These are phyloP conservation scores for Takashimella koratensis DNA, from an alignment of 1,284 basidiomycete genomes.

Conservation along the genomic window DNA sequence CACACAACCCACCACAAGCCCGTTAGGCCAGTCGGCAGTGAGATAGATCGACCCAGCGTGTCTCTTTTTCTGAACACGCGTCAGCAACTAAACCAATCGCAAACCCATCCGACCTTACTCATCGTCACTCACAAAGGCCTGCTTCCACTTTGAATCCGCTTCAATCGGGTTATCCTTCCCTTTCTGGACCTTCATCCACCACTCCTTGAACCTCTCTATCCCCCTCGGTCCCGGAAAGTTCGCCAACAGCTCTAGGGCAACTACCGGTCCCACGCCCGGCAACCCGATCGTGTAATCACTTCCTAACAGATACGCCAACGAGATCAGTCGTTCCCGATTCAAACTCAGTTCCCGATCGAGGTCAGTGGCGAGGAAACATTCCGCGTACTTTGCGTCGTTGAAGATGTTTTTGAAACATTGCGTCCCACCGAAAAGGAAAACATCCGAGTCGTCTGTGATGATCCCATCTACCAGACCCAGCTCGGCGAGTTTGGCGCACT, in stretches of 20 bases:
- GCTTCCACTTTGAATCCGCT: constrained; percentile 69
- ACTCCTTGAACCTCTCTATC: constrained; percentile 79
- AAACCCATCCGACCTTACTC: no score
- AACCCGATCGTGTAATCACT: constrained; percentile 98
- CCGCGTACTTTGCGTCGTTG: constrained; percentile 97
- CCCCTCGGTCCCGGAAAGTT: constrained; percentile 85
- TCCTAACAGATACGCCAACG: constrained; percentile 87
- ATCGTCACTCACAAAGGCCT: constrained; percentile 69
- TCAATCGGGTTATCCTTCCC: constrained; percentile 76
- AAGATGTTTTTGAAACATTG: constrained; percentile 99
- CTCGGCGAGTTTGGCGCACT: constrained; percentile 87
- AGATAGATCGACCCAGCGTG: constrained; percentile 76
- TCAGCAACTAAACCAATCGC: no score
- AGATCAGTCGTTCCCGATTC: constrained; percentile 78
- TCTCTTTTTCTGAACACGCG: constrained; percentile 90
- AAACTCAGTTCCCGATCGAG: constrained; percentile 84
- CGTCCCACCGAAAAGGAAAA: constrained; percentile 92
- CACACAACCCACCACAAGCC: constrained; percentile 64
- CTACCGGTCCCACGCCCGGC: constrained; percentile 90
- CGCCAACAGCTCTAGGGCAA: constrained; percentile 89
- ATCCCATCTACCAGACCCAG: constrained; percentile 90
- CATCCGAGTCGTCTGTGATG: constrained; percentile 98
- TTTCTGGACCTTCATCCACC: constrained; percentile 94
- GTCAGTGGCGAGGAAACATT: constrained; percentile 85
- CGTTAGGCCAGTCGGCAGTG: constrained; percentile 79